Conservation (phyloP, 106 monocot species). For the Dioscorea zingiberensis region DNA sequence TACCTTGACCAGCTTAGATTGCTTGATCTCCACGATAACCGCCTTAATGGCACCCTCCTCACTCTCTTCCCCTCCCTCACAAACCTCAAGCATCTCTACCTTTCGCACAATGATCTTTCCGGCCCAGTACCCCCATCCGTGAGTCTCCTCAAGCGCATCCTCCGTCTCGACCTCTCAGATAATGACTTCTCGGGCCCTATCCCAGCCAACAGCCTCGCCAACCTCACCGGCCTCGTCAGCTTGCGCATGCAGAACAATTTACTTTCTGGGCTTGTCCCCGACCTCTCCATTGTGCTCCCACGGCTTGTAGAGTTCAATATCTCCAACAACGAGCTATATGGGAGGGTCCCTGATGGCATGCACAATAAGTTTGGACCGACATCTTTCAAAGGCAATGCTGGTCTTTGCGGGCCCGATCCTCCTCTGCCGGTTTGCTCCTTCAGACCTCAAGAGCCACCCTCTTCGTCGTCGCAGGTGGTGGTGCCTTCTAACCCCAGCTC, state of each 20-base stretch:
- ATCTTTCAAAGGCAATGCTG: slow-evolving; percentile 41
- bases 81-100: slow-evolving; percentile 58
- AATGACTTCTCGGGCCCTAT: slow-evolving; percentile 49
- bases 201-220: slow-evolving; percentile 22
- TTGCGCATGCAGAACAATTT: slow-evolving; percentile 56
- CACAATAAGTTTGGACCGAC: slow-evolving; percentile 32
- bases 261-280: slow-evolving; percentile 47
- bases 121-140: slow-evolving; percentile 33
- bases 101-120: slow-evolving; percentile 52
- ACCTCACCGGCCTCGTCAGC: slow-evolving; percentile 47
- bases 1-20: slow-evolving; percentile 45
- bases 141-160: slow-evolving; percentile 28
- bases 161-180: slow-evolving; percentile 47
- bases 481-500: slow-evolving; percentile 40
- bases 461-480: slow-evolving; percentile 15
- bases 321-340: slow-evolving; percentile 56
- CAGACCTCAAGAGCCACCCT: background rate
- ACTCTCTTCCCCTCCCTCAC: slow-evolving; percentile 20
- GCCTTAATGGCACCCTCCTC: slow-evolving; percentile 55
- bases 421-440: slow-evolving; percentile 31
- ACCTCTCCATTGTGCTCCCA: slow-evolving; percentile 27
- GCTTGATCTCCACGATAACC: slow-evolving; percentile 52
- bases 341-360: slow-evolving; percentile 36
- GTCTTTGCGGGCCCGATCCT: slow-evolving; percentile 36
- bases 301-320: slow-evolving; percentile 38